Evolutionary conservation across 768 basidiomycete genomes (phyloP), one percentile per base, ranked within the genome.

Genomic region (Auriscalpium vulgare): DNA sequence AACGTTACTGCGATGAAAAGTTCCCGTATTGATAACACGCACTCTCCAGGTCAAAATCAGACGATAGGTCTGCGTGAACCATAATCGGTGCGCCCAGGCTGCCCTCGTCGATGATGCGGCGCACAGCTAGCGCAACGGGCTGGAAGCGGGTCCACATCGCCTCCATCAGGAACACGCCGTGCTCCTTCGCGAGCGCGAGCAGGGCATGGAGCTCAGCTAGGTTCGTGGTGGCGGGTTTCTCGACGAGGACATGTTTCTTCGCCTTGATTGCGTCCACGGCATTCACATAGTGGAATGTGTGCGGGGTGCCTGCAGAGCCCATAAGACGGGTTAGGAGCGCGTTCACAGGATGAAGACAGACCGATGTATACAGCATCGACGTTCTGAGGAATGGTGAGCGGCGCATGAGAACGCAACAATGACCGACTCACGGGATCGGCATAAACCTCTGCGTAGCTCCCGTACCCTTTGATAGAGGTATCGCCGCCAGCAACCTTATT

Each of bases 131-230:
- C 10, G 76, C 73, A 57, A 88, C 76, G 11, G 88, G 87, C 56
- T 87, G 84, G 74, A 90, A 91, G 37, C 88, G 78, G 37, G 91
- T 91, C 89, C 91, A 92, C 70, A 92, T 75, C 0, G 88, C 91
- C 71, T 95, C 93, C 91, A 95, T 94, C 63, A 95, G 81, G 75
- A 95, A 95, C 1, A 92, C 78, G 16, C 83, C 80, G 62, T 85
- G 74, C 66, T 89, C 81, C 68, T 87, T 87, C 2, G 93, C 91
- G 17, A 89, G 78, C 10, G 72, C 72, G 17, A 92, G 72, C 21
- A 95, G 77, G 47, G 84, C 80, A n/a, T 81, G 78, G 19, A 91
- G 75, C 65, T 95, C 91, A 2, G 84, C 79, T 6, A 78, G 74
- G 64, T 91, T 93, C 59, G 75, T 79, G 1, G 92, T 94, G 51